A percentile compares a stretch with the other conserved stretches of the same genome.
phyloP scores from a whole-genome alignment of 495 filamentous ascomycete genomes.

The Penicillium samsonianum region DNA sequence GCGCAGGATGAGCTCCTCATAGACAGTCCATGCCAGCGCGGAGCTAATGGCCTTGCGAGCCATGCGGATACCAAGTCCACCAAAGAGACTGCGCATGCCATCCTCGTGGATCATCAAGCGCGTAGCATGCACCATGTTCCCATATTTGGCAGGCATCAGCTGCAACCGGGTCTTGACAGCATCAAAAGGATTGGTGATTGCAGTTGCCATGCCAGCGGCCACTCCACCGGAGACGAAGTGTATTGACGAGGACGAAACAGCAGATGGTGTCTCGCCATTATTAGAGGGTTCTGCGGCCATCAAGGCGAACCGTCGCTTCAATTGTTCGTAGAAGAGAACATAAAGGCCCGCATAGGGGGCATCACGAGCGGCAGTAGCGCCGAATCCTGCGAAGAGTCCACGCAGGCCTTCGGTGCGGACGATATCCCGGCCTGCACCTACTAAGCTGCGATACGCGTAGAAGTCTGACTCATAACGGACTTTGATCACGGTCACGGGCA shows the following conservation, averaged over 20 bases:
- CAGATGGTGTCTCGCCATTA: slow-evolving; percentile 18
- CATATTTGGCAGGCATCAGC: slow-evolving; percentile 79
- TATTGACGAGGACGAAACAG: slow-evolving; percentile 62
- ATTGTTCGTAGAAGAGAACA: slow-evolving; percentile 90
- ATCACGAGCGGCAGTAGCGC: slow-evolving; percentile 89
- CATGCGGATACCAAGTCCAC: slow-evolving; percentile 86
- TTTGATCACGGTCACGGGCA: slow-evolving; percentile 96
- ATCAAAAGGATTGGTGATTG: slow-evolving; percentile 94
- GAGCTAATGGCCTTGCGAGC: slow-evolving; percentile 87
- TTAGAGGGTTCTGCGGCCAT: slow-evolving; percentile 20
- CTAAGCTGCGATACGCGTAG: slow-evolving; percentile 81
- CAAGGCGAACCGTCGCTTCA: slow-evolving; percentile 65
- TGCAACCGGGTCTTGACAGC: slow-evolving; percentile 94
- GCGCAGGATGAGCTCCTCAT: slow-evolving; percentile 84
- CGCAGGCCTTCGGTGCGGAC: slow-evolving; percentile 68
- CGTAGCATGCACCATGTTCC: slow-evolving; percentile 79
- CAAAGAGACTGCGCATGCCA: slow-evolving; percentile 76
- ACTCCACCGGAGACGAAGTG: slow-evolving; percentile 81
- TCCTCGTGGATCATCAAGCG: slow-evolving; percentile 79
- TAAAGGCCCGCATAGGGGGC: slow-evolving; percentile 96
- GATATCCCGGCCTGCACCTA: slow-evolving; percentile 73
- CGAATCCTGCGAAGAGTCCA: slow-evolving; percentile 91
- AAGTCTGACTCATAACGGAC: slow-evolving; percentile 88
- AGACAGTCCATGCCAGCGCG: slow-evolving; percentile 93
- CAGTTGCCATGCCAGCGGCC: slow-evolving; percentile 79